Percentiles rank a stretch among this genome's conserved stretches.
These are phyloP conservation scores for Coemansia sp. DNA, from an alignment of 192 early-diverging fungal genomes.

Conservation along the genomic window DNA sequence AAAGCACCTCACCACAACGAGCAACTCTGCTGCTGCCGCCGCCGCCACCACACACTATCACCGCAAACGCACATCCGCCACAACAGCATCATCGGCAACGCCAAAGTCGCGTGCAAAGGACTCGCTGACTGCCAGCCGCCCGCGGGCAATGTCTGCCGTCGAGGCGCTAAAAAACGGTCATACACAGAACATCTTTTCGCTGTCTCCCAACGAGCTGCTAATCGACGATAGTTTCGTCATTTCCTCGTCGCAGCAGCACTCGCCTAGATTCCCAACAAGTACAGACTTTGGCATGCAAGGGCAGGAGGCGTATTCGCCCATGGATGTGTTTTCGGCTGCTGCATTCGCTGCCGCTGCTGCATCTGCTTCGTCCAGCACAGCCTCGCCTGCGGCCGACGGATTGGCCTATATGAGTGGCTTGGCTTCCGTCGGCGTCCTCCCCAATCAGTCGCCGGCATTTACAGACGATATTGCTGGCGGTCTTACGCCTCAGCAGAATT, in stretches of 20 bases:
- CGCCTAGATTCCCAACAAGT: neutral
- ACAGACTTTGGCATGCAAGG: constrained; percentile 9
- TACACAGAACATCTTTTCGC: constrained; percentile 1
- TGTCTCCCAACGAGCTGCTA: constrained; percentile 42
- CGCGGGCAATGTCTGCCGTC: constrained; percentile 34
- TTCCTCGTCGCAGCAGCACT: neutral
- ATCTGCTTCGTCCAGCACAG: neutral
- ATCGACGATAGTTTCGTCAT: neutral
- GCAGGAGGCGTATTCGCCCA: neutral
- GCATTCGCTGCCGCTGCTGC: neutral
- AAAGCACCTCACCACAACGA: neutral
- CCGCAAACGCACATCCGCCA: constrained; percentile 23
- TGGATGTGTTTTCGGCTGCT: constrained; percentile 2
- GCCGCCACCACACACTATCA: neutral
- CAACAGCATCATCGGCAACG: constrained; percentile 9
- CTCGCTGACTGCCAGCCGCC: constrained; percentile 7
- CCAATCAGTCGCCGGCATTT: neutral
- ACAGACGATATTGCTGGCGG: constrained; percentile 1
- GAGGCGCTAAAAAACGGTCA: constrained; percentile 16
- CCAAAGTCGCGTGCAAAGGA: constrained; percentile 1
- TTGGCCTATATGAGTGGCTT: constrained; percentile 40
- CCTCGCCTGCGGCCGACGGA: constrained; percentile 13
- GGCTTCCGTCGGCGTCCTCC: neutral
- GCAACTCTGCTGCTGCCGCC: neutral
- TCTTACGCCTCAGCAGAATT: neutral